Percentiles rank a stretch among this genome's conserved stretches.
phyloP scores from a whole-genome alignment of 805 yeast species.

The Wickerhamiella sergipiensis region DNA sequence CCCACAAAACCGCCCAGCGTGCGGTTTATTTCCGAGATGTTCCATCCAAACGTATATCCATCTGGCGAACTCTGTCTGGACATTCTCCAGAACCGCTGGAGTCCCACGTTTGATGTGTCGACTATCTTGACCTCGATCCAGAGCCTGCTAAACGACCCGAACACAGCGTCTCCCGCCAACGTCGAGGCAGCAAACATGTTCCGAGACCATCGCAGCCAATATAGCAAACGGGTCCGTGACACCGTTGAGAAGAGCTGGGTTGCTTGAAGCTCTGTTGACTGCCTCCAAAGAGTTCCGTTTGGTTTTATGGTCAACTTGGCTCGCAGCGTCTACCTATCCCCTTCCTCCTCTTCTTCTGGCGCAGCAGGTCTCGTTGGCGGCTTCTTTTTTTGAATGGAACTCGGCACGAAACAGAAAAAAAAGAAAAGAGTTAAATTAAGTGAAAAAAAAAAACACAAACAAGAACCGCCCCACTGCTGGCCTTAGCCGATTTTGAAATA shows the following conservation, averaged over 20 bases:
- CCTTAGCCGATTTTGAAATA: no score
- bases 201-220: constrained; percentile 89
- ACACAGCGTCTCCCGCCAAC: constrained; percentile 91
- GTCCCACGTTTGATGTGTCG: constrained; percentile 95
- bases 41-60: constrained; percentile 95
- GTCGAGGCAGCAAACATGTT: constrained; percentile 94
- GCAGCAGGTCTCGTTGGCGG: no score
- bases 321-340: no score
- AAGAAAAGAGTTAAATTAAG: no score
- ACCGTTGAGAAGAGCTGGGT: constrained; percentile 54
- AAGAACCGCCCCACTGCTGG: no score
- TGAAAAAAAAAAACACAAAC: no score
- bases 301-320: no score
- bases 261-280: neutral
- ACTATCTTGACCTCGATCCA: constrained; percentile 89
- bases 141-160: constrained; percentile 79
- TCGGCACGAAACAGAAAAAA: no score
- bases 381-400: no score
- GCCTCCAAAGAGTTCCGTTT: no score
- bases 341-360: no score
- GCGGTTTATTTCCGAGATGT: constrained; percentile 84
- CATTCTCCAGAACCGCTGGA: constrained; percentile 93
- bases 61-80: constrained; percentile 92
- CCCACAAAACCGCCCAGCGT: constrained; percentile 96
- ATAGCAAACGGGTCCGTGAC: constrained; percentile 79